Percentiles rank a stretch among this genome's conserved stretches.
phyloP scores from a whole-genome alignment of 2,329 filamentous ascomycete species.

The Meredithiella fracta region DNA sequence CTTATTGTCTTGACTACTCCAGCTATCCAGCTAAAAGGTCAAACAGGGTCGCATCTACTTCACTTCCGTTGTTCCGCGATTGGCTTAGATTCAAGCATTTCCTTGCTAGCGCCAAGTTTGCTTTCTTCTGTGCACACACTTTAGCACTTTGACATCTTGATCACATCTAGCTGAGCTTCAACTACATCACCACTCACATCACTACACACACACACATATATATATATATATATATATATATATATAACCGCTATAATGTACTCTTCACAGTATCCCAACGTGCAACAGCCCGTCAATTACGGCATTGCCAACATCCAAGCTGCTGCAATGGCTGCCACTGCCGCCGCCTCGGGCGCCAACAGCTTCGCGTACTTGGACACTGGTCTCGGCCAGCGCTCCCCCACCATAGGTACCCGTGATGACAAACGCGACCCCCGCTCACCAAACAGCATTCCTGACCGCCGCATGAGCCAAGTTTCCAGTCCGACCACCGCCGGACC shows the following conservation, averaged over 20 bases:
- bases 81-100: too few species aligned
- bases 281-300: constrained; percentile 64
- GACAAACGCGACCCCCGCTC: constrained; percentile 60
- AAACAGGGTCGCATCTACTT: too few species aligned
- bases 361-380: constrained; percentile 61
- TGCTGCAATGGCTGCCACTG: constrained; percentile 81
- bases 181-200: not conserved
- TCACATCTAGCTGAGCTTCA: too few species aligned
- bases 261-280: constrained; percentile 52
- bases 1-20: too few species aligned
- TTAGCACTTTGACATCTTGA: too few species aligned
- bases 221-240: not conserved
- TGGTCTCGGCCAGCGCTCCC: constrained; percentile 53
- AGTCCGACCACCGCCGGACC: constrained; percentile 62
- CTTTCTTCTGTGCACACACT: too few species aligned
- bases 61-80: too few species aligned
- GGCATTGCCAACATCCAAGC: constrained; percentile 70
- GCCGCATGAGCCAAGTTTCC: constrained; percentile 61
- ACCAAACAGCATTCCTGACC: constrained; percentile 29
- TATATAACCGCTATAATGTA: constrained; percentile 39
- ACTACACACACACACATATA: not conserved
- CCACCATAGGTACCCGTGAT: constrained; percentile 60
- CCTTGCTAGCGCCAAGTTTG: too few species aligned
- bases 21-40: too few species aligned
- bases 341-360: constrained; percentile 70